Evolutionary conservation across 805 yeast species (phyloP).

Genomic region (Myxozyma geophila): DNA sequence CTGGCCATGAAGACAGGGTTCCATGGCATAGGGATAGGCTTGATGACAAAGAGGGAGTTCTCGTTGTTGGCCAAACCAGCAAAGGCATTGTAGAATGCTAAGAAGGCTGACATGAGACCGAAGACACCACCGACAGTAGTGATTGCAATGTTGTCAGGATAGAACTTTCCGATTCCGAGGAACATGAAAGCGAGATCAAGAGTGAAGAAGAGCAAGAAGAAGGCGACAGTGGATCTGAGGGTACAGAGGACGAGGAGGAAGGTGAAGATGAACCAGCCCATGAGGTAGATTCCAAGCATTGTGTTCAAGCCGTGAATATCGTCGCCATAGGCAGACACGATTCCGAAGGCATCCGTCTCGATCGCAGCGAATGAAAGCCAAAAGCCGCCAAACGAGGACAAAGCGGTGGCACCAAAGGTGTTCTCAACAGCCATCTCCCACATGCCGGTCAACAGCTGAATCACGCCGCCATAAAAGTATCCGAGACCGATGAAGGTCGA

Average conservation of each 20-base stretch:
- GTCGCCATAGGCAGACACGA: slow-evolving; percentile 56
- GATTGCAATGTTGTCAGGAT: slow-evolving; percentile 44
- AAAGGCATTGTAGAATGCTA: slow-evolving; percentile 67
- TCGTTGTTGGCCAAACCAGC: slow-evolving; percentile 63
- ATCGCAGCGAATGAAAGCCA: slow-evolving; percentile 71
- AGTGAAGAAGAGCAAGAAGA: slow-evolving; percentile 60
- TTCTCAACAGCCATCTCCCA: slow-evolving; percentile 69
- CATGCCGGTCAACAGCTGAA: slow-evolving; percentile 65
- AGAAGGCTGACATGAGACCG: slow-evolving; percentile 59
- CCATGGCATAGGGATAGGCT: slow-evolving; percentile 36
- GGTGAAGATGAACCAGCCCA: slow-evolving; percentile 70
- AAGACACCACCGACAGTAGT: slow-evolving; percentile 63
- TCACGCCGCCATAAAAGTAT: slow-evolving; percentile 65
- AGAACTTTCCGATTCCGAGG: slow-evolving; percentile 57
- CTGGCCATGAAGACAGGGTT: slow-evolving; percentile 9
- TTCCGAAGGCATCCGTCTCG: slow-evolving; percentile 62
- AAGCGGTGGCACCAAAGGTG: slow-evolving; percentile 70
- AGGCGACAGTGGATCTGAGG: slow-evolving; percentile 66
- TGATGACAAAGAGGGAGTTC: slow-evolving; percentile 45
- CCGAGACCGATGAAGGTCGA: slow-evolving; percentile 63
- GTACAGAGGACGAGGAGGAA: slow-evolving; percentile 59
- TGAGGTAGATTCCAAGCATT: slow-evolving; percentile 62
- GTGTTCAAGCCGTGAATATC: slow-evolving; percentile 44
- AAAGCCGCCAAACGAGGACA: slow-evolving; percentile 68
- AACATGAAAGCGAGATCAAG: slow-evolving; percentile 61